Percentiles rank a stretch among this genome's conserved stretches.
These are phyloP conservation scores for Plasmopara halstedii DNA, from an alignment of 352 stramenopile species.

Conservation along the genomic window DNA sequence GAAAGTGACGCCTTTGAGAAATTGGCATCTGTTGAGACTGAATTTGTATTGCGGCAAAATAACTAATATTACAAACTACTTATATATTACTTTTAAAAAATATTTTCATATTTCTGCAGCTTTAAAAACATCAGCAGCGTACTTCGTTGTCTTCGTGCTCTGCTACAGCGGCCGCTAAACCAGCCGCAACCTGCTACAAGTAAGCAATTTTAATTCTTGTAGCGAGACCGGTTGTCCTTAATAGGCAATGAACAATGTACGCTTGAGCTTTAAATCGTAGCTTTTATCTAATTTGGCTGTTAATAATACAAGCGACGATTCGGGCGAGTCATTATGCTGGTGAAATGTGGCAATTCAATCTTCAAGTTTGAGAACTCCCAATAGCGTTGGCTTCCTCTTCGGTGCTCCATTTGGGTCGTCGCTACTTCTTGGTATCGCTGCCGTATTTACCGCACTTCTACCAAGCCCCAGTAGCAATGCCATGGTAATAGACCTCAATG, in stretches of 20 bases:
- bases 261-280: slow-evolving; percentile 5
- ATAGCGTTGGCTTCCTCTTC: slow-evolving; percentile 17
- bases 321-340: slow-evolving; percentile 1
- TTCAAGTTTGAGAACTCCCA: slow-evolving; percentile 33
- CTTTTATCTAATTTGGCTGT: slow-evolving; percentile 31
- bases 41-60: slow-evolving; percentile 9
- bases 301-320: slow-evolving; percentile 18
- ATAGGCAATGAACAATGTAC: slow-evolving; percentile 19
- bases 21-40: slow-evolving; percentile 39
- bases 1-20: slow-evolving; percentile 52
- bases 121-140: slow-evolving; percentile 20
- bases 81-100: slow-evolving; percentile 16
- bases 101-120: slow-evolving; percentile 22
- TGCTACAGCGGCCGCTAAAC: slow-evolving; percentile 23
- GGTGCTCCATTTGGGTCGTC: slow-evolving; percentile 10
- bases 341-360: slow-evolving; percentile 3
- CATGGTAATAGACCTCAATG: slow-evolving; percentile 12
- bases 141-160: slow-evolving; percentile 50
- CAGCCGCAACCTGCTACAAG: slow-evolving; percentile 22
- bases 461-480: no score
- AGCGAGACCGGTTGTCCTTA: slow-evolving; percentile 15
- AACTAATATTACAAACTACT: no score
- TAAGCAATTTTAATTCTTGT: no score
- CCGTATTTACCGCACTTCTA: no score
- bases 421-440: slow-evolving; percentile 30